Evolutionary conservation across 2,329 filamentous ascomycete species (phyloP), one percentile per base, ranked within the genome.

Genomic region (Grosmannia serpens): DNA sequence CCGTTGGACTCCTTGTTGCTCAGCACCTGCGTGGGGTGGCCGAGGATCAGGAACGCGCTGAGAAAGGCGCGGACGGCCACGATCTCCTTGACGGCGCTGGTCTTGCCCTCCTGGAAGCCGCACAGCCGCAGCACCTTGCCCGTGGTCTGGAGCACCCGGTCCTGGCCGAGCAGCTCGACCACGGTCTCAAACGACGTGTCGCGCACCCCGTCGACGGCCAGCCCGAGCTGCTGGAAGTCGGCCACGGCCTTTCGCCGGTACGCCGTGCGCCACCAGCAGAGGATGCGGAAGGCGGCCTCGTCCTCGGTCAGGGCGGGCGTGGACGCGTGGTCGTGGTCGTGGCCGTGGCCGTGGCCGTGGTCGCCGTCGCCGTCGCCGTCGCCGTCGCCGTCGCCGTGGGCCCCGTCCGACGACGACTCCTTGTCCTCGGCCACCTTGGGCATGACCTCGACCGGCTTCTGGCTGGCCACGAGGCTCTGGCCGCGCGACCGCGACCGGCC

Each of bases 41-140:
- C 88, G 29, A 91, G 74, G 61, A 92, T 91, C 57, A 94, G 76
- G 68, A 87, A 92, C 6, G 89, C 86, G 67, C 87, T 90, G 58
- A 94, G 73, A 65, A 92, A 92, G 1, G 86, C 90, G 65, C 88
- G 79, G 47, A 88, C 82, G 20, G 83, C 81, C 41, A 86, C 84
- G 76, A 87, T 87, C 63, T 88, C 83, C 51, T 81, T 78, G 59
- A 86, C 80, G 1, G 83, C 85, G 20, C 82, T 80, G 2, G 77
- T 71, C 3, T 81, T 80, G 44, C 81, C 83, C 64, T 90, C 86
- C 55, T 82, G 78, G 57, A 92, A 73, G 1, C 85, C 85, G 65
- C 89, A 88, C 13, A 89, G 77, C 31, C 81, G 79, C 60, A 92
- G 77, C 20, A 91, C 76, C 60, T 80, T 79, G 24, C 85, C 83